phyloP scores from a whole-genome alignment of 495 filamentous ascomycete genomes.

The Talaromyces nanjingensis region DNA sequence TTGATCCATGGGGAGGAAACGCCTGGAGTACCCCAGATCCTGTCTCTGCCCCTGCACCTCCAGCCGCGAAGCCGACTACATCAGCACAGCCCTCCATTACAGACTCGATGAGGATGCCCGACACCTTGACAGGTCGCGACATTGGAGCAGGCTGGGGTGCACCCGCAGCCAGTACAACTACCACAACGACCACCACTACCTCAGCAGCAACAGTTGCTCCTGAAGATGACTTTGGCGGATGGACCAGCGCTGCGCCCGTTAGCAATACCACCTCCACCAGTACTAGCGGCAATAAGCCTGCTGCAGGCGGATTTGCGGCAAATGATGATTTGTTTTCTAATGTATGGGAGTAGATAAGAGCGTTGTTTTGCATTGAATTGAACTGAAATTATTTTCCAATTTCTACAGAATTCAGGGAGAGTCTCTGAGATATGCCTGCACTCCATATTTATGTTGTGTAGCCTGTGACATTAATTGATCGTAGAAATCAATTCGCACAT shows the following conservation, averaged over 20 bases:
- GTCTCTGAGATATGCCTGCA: too few relatives aligned
- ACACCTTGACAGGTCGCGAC: conserved; percentile 38
- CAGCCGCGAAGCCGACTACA: conserved; percentile 11
- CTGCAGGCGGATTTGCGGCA: conserved; percentile 54
- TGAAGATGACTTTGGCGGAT: conserved; percentile 93
- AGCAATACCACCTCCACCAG: conserved; percentile 31
- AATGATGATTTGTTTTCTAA: conserved; percentile 88
- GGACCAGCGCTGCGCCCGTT: conserved; percentile 63
- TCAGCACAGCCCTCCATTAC: conserved; percentile 16
- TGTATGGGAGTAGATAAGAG: conserved; percentile 67
- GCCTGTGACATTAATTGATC: too few relatives aligned
- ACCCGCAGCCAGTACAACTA: conserved; percentile 15
- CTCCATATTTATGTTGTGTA: too few relatives aligned
- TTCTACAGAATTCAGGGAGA: too few relatives aligned
- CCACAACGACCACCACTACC: conserved; percentile 29
- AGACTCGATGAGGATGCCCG: conserved; percentile 42
- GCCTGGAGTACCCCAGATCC: conserved; percentile 46
- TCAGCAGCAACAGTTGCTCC: conserved; percentile 56
- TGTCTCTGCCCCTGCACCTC: conserved; percentile 16
- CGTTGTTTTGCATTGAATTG: conserved; percentile 7
- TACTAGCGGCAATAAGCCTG: conserved; percentile 33
- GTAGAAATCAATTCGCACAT: too few relatives aligned
- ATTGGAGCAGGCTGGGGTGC: conserved; percentile 53
- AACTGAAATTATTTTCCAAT: background rate
- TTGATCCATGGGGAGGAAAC: conserved; percentile 45